Evolutionary conservation across 2,329 filamentous ascomycete genomes (phyloP), one percentile per base, ranked within the genome.

Genomic region (Malbranchea zuffiana): DNA sequence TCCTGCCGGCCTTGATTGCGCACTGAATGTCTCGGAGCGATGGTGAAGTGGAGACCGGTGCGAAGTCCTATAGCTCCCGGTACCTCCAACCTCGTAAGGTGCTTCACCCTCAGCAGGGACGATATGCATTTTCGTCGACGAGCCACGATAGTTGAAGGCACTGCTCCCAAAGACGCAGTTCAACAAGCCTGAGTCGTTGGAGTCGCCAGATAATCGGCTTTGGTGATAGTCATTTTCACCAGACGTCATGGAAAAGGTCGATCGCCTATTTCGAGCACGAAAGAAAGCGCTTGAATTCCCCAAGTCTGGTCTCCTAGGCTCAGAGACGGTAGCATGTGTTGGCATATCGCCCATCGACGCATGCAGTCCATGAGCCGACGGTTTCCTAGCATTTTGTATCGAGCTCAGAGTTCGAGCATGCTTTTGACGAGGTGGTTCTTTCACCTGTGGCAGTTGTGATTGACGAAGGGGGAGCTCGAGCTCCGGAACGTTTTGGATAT

Each of bases 111-210:
- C 59, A 2, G 59, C 54, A 15, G 63, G 63, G 43, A 75, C 63
- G 36, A 75, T 68, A 50, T 76, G 72, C 50, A 75, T 66, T 51
- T 76, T 76, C 29, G 72, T 75, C 16, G 69, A 73, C 6, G 71
- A 68, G n/a, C 70, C 70, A 26, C 68, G 60, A 48, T 74, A 74
- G 43, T 66, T 69, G 50, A 74, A 70, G 25, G 68, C 66, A 36
- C 67, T 67, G 43, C 71, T 73, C 18, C 72, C 73, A 50, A 76
- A 76, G 51, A 75, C 75, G 52, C 72, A 75, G 43, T 74, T 72
- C 40, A 76, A 47, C 53, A 54, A 59, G 50, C 55, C 68, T 49
- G 52, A 65, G 57, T 74, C 71, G 31, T 67, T 68, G 7, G 65
- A 64, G 46, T 74, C 69, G 20, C 61, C 48, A 24, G 58, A 48